Percentiles rank a stretch among this genome's conserved stretches.
These are phyloP conservation scores for Rauvolfia tetraphylla DNA, from an alignment of 257 asterid species.

Conservation along the genomic window DNA sequence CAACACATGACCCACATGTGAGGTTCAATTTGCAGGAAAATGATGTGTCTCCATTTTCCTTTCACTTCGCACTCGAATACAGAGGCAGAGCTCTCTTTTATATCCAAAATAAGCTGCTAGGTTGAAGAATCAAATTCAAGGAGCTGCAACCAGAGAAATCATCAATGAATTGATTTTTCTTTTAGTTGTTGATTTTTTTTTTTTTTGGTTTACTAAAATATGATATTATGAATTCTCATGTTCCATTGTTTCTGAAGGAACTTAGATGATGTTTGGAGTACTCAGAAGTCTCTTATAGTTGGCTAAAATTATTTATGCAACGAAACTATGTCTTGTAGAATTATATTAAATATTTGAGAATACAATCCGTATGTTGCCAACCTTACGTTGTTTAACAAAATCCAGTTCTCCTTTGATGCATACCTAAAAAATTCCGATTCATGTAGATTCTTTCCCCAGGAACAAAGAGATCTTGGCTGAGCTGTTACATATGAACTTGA, in stretches of 20 bases:
- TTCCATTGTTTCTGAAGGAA: neutral
- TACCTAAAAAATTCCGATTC: neutral
- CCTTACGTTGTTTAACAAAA: neutral
- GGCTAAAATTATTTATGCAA: neutral
- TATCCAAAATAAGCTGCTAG: too few relatives aligned
- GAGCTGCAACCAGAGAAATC: too few relatives aligned
- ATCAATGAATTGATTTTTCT: too few relatives aligned
- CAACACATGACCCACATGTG: too few relatives aligned
- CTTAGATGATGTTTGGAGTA: neutral
- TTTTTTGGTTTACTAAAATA: neutral
- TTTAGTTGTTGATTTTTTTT: neutral
- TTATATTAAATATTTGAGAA: neutral
- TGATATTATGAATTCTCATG: neutral
- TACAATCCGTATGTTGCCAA: neutral
- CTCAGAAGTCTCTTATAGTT: neutral
- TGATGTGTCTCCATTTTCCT: too few relatives aligned
- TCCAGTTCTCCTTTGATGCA: neutral
- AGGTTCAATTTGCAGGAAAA: too few relatives aligned
- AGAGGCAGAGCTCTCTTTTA: too few relatives aligned
- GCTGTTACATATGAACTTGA: neutral
- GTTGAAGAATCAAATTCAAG: too few relatives aligned
- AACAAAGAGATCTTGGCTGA: neutral
- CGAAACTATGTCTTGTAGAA: neutral
- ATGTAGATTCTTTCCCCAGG: neutral
- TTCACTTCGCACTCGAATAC: too few relatives aligned